Base-by-base conservation (phyloP, 495 filamentous ascomycete species). In the Talaromyces adpressus region DNA sequence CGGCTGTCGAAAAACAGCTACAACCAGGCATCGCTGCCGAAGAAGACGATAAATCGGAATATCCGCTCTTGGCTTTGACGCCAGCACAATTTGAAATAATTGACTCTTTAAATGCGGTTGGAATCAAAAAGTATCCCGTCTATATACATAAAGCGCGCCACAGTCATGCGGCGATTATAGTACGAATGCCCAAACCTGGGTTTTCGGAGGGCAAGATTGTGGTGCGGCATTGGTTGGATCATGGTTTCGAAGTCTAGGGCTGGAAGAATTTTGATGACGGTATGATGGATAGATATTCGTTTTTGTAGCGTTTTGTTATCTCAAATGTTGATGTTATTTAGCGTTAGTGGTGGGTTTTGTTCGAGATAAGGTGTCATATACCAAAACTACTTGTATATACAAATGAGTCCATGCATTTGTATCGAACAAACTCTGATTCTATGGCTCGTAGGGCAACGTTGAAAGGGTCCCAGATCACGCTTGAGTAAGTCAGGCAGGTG, bases 141-240 rank as follows among this genome's bases (percentile, higher is more conserved):
- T 87, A 89, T 75, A 97, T 98, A 47, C 91, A 95, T 56, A 87
- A 92, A 2, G 82, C 83, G 49, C 71, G 79, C 32, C 92, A 96
- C 69, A 89, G 81, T 54, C 94, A 98, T 72, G 94, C 93, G 0
- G 93, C 93, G 1, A 96, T 98, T 59, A 89, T 98, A 68, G 85
- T 93, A 30, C 81, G 94, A 60, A 81, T 71, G 64, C 77, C 85
- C 18, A 85, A 84, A 71, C 70, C 78, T 62, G 77, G 70, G 7
- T 94, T 90, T 66, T 76, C 79, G 4, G 93, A 97, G 74, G 94
- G 93, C 3, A 84, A 82, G 69, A 72, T 90, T 29, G 92, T 97
- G 32, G 75, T 93, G 54, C 79, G 80, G 66, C 93, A 98, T 75
- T 98, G 90, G 90, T 72, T 91, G 4, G 81, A 87, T 32, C 81